phyloP scores from a whole-genome alignment of 2,329 filamentous ascomycete genomes.

The Fusarium duplospermum region DNA sequence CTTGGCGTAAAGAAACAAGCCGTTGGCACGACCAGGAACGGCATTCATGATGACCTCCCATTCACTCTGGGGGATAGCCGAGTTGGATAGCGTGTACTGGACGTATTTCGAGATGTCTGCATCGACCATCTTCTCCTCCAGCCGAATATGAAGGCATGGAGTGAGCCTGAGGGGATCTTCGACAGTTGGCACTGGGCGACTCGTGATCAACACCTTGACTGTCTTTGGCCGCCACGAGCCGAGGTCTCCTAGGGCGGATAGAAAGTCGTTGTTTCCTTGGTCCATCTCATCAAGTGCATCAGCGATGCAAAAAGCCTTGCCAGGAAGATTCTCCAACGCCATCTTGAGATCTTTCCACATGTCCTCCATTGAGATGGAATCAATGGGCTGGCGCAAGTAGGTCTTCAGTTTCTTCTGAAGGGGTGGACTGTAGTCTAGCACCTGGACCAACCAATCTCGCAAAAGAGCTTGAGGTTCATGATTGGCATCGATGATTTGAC shows the following conservation, averaged over 20 bases:
- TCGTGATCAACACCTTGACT: conserved; percentile 58
- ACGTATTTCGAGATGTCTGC: conserved; percentile 55
- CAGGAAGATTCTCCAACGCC: conserved; percentile 35
- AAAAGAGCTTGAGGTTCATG: conserved; percentile 45
- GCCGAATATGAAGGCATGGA: conserved; percentile 47
- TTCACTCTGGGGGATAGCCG: conserved; percentile 26
- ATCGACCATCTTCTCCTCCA: conserved; percentile 52
- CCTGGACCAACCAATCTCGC: conserved; percentile 51
- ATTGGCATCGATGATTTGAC: conserved; percentile 53
- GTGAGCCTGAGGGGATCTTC: conserved; percentile 46
- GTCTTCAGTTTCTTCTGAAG: conserved; percentile 43
- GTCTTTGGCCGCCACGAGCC: conserved; percentile 44
- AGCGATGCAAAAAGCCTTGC: conserved; percentile 51
- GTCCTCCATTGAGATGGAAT: conserved; percentile 22
- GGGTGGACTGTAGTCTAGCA: conserved; percentile 45
- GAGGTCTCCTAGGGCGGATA: conserved; percentile 48
- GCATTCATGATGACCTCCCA: conserved; percentile 2
- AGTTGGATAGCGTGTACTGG: conserved; percentile 23
- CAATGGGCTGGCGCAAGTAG: background rate
- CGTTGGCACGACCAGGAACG: conserved; percentile 13
- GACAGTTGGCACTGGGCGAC: conserved; percentile 50
- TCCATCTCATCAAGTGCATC: conserved; percentile 63
- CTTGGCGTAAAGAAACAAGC: conserved; percentile 34
- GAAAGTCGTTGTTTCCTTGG: conserved; percentile 46
- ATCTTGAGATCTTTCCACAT: conserved; percentile 48